phyloP scores from a whole-genome alignment of 495 filamentous ascomycete species.

The Trichoderma orchidacearum region DNA sequence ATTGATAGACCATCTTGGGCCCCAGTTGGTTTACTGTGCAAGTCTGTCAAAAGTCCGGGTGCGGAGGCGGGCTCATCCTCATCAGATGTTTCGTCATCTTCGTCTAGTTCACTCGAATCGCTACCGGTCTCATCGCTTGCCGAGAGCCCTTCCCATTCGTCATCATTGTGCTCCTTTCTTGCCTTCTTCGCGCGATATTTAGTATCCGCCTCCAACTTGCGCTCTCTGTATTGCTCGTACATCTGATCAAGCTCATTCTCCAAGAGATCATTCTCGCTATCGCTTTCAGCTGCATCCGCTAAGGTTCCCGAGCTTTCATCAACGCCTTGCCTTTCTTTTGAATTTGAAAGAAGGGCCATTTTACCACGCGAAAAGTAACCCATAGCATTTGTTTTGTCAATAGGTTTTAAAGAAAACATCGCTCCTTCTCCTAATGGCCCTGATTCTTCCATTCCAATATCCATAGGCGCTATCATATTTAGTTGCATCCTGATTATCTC shows the following conservation, averaged over 20 bases:
- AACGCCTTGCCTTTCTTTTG: slow-evolving; percentile 41
- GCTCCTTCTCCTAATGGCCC: slow-evolving; percentile 60
- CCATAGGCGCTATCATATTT: slow-evolving; percentile 90
- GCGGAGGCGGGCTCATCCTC: slow-evolving; percentile 20
- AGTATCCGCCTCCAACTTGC: slow-evolving; percentile 61
- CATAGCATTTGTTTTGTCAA: slow-evolving; percentile 60
- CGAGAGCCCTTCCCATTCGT: slow-evolving; percentile 85
- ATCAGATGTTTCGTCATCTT: slow-evolving; percentile 42
- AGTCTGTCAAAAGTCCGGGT: slow-evolving; percentile 33
- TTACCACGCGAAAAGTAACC: slow-evolving; percentile 63
- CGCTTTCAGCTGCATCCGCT: slow-evolving; percentile 43
- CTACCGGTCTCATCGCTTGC: slow-evolving; percentile 49
- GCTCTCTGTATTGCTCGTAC: slow-evolving; percentile 77
- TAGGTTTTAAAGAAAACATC: slow-evolving; percentile 69
- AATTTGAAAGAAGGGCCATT: slow-evolving; percentile 47
- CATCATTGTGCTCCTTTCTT: slow-evolving; percentile 67
- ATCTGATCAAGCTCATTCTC: slow-evolving; percentile 74
- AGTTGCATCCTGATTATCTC: slow-evolving; percentile 91
- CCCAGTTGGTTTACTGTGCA: slow-evolving; percentile 19
- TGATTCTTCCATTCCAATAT: slow-evolving; percentile 88
- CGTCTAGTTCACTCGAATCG: slow-evolving; percentile 32
- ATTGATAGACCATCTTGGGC: neutral
- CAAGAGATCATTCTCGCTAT: slow-evolving; percentile 58
- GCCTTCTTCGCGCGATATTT: slow-evolving; percentile 84
- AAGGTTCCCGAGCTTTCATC: slow-evolving; percentile 43